A percentile compares a stretch with the other conserved stretches of the same genome.
These are phyloP conservation scores for Botrytis deweyae DNA, from an alignment of 2,329 filamentous ascomycete genomes.

Conservation along the genomic window DNA sequence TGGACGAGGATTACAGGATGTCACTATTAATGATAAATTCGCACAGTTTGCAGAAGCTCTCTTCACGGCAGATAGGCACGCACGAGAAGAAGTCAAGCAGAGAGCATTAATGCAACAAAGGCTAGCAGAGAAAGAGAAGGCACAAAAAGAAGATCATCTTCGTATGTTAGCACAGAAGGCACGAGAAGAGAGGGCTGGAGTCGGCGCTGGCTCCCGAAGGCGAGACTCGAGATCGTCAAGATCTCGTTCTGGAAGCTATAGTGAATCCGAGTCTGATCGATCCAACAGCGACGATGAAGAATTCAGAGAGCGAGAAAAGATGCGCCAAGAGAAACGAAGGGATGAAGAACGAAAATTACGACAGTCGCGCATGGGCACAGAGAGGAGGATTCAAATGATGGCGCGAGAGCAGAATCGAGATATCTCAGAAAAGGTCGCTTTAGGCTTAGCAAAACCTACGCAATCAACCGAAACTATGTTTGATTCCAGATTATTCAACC, in stretches of 20 bases:
- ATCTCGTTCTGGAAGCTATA: constrained; percentile 51
- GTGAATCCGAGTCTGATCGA: constrained; percentile 49
- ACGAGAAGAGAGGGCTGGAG: constrained; percentile 70
- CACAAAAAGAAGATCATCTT: constrained; percentile 88
- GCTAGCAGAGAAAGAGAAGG: constrained; percentile 93
- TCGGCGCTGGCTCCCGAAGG: constrained; percentile 46
- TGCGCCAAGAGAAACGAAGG: constrained; percentile 72
- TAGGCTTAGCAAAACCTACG: constrained; percentile 92
- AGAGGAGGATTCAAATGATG: constrained; percentile 87
- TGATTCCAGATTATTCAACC: constrained; percentile 93
- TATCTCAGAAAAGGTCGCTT: constrained; percentile 93
- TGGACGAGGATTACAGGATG: constrained; percentile 85
- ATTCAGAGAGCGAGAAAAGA: constrained; percentile 71
- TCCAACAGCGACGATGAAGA: constrained; percentile 57
- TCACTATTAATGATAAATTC: constrained; percentile 98
- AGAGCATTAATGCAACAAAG: constrained; percentile 93
- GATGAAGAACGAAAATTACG: constrained; percentile 88
- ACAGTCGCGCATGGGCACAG: constrained; percentile 92
- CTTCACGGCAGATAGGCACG: constrained; percentile 91
- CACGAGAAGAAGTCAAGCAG: constrained; percentile 91
- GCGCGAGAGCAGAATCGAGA: constrained; percentile 94
- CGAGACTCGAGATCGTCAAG: constrained; percentile 41
- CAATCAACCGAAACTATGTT: constrained; percentile 94
- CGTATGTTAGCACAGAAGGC: constrained; percentile 87
- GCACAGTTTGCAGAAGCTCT: constrained; percentile 93